Evolutionary conservation across 495 filamentous ascomycete genomes (phyloP), one percentile per base, ranked within the genome.

Genomic region (Penicillium mononematosum): DNA sequence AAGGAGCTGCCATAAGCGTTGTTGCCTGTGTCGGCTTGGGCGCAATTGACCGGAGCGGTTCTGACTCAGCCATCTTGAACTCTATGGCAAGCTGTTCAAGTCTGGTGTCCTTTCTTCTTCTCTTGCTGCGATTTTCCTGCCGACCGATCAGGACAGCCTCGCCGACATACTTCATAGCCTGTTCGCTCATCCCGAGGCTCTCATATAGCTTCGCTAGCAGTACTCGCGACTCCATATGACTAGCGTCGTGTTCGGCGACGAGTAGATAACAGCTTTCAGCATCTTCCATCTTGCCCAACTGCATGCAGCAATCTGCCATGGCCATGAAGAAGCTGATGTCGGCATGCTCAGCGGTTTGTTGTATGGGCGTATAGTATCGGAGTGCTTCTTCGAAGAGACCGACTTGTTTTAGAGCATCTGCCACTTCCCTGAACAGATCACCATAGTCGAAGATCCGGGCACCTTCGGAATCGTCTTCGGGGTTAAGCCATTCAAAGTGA

Each of bases 171-270:
- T 86, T 82, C 55, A 88, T 81, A 0, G 91, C 92, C 60, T 92
- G 81, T 54, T 88, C 84, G 19, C 79, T 80, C 72, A 86, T 82
- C 45, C 82, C 81, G 25, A 83, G 78, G 19, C 80, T 80, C 65
- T 94, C 89, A 65, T 91, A 95, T 65, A 96, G 82, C 60, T 86
- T 89, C 9, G 88, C 90, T 16, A 97, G 76, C 58, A 87, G 78
- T 14, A 88, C 83, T 45, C 90, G 85, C 14, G 86, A 87, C 50
- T 91, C 85, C 47, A 89, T 81, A 56, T 89, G 82, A 44, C 78
- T 73, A 12, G 82, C 60, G 55, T 96, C 88, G 55, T 83, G 76
- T 43, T 89, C 81, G 22, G 91, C 82, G 11, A 93, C 82, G 0
- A 79, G 81, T 10, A 86, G 78, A 60, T 88, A 96, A 62, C 83